Conservation (phyloP, 805 yeast species). For the Sugiyamaella americana region DNA sequence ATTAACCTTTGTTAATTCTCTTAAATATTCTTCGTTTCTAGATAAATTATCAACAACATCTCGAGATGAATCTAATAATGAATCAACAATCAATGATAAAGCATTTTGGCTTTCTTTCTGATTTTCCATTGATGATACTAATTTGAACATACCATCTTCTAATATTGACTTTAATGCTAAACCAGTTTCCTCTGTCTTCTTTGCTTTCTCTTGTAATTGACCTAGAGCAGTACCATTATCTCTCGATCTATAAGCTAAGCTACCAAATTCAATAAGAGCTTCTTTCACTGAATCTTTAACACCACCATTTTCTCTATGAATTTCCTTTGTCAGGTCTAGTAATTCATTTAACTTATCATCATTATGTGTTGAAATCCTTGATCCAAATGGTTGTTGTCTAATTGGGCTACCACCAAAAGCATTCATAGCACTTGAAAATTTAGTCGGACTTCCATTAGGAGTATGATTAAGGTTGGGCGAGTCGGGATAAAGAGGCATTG, state of each 20-base stretch:
- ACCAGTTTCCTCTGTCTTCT: constrained; percentile 21
- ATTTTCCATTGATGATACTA: constrained; percentile 10
- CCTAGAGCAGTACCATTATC: constrained; percentile 34
- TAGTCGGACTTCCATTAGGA: constrained; percentile 10
- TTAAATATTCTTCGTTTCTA: constrained; percentile 11
- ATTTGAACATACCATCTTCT: constrained; percentile 14
- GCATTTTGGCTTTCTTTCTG: constrained; percentile 16
- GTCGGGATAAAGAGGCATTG: constrained; percentile 37
- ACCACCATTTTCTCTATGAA: constrained; percentile 28
- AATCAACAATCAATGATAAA: constrained; percentile 14
- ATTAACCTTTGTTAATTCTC: constrained; percentile 1
- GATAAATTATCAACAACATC: constrained; percentile 11
- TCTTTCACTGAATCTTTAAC: constrained; percentile 31
- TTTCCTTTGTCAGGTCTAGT: constrained; percentile 26
- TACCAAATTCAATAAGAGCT: constrained; percentile 31
- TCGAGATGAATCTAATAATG: constrained; percentile 15
- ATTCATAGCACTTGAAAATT: constrained; percentile 6
- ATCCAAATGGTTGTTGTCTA: constrained; percentile 15
- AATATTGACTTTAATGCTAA: constrained; percentile 11
- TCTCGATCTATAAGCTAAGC: constrained; percentile 31
- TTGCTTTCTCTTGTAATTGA: constrained; percentile 20
- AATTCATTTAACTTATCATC: constrained; percentile 21
- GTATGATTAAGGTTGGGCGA: constrained; percentile 6
- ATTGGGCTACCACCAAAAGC: constrained; percentile 20
- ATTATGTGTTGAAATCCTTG: neutral